Percentiles rank a stretch among this genome's conserved stretches.
phyloP scores from a whole-genome alignment of 208 protist genomes.

The Acanthamoeba sp. region DNA sequence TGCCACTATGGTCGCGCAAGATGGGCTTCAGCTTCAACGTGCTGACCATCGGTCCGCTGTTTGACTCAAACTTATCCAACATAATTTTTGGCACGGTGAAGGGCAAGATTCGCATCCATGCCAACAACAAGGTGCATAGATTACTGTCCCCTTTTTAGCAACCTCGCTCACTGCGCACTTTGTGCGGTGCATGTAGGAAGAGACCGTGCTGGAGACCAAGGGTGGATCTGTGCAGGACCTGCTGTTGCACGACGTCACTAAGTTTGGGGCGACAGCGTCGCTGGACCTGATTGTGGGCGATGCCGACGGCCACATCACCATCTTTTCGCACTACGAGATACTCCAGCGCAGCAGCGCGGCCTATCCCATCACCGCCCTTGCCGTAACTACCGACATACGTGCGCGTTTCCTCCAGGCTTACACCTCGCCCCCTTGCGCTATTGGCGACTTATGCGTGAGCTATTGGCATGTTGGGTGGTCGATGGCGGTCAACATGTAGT shows the following conservation, averaged over 20 bases:
- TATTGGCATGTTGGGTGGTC: not conserved
- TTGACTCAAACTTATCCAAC: not conserved
- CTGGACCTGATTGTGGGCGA: conserved; percentile 57
- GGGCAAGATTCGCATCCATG: conserved; percentile 48
- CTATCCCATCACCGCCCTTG: conserved; percentile 48
- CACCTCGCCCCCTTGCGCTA: not conserved
- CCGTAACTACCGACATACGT: conserved; percentile 11
- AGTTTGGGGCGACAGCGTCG: conserved; percentile 37
- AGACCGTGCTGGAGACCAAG: conserved; percentile 52
- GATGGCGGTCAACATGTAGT: too few species aligned
- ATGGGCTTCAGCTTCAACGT: conserved; percentile 56
- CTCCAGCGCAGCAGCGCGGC: conserved; percentile 4
- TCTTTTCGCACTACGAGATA: conserved; percentile 61
- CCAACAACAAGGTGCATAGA: not conserved
- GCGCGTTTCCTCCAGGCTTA: not conserved
- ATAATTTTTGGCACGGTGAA: conserved; percentile 59
- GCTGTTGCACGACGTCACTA: conserved; percentile 45
- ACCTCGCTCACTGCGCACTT: too few species aligned
- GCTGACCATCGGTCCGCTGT: not conserved
- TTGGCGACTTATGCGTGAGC: not conserved
- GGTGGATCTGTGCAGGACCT: conserved; percentile 28
- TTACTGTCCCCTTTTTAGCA: not conserved
- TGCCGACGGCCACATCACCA: conserved; percentile 31
- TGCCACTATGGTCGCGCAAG: not conserved
- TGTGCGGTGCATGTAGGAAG: too few species aligned